Evolutionary conservation across 306 rosid species (phyloP).

Genomic region (Parietaria judaica): DNA sequence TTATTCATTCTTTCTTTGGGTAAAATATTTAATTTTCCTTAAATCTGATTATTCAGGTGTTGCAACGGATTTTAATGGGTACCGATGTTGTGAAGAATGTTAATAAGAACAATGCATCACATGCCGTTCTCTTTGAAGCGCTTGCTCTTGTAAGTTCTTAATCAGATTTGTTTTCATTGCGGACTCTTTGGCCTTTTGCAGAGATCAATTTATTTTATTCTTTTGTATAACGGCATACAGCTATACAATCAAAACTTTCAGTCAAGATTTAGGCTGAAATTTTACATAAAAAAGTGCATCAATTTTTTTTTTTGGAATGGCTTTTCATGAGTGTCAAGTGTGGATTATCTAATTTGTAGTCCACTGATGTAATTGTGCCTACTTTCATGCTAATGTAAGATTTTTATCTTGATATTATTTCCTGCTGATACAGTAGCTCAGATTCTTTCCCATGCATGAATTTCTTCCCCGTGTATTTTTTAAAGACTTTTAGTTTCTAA

Average conservation of each 20-base stretch:
- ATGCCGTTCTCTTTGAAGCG: conserved; percentile 99
- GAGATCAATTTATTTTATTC: no score
- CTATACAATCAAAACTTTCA: no score
- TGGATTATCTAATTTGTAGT: no score
- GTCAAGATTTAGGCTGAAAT: no score
- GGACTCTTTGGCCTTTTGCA: no score
- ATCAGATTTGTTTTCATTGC: not conserved
- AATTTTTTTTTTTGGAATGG: no score
- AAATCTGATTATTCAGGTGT: conserved; percentile 58
- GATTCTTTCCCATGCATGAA: not conserved
- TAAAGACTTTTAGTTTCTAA: not conserved
- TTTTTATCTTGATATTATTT: not conserved
- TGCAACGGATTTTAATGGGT: conserved; percentile 97
- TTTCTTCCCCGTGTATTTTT: not conserved
- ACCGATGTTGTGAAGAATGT: conserved; percentile 99
- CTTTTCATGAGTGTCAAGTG: no score
- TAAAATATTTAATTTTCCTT: conserved; percentile 10
- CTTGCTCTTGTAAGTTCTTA: conserved; percentile 79
- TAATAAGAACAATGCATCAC: conserved; percentile 97
- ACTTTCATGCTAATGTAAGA: no score
- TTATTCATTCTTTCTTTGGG: not conserved
- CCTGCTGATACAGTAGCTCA: not conserved
- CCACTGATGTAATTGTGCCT: no score
- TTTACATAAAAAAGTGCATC: no score
- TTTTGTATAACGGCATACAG: no score